Evolutionary conservation across 139 green algal species (phyloP).

Genomic region (Chlamydomonas applanata): DNA sequence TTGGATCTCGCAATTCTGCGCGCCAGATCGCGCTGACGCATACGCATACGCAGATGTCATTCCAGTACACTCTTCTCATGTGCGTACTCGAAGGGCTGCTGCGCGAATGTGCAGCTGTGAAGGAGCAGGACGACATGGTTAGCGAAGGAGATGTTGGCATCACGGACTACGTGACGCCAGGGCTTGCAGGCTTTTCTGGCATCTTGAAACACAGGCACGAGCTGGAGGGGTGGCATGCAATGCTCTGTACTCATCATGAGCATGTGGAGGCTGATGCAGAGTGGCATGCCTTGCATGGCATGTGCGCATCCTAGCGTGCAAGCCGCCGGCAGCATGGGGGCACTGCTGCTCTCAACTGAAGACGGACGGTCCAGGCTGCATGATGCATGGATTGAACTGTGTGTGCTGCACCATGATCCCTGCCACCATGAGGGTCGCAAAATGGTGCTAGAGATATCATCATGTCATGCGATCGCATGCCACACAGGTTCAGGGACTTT

Average conservation of each 20-base stretch:
- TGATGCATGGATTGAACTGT: background rate
- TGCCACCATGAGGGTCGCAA: background rate
- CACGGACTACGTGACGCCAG: constrained; percentile 2
- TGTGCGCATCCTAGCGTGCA: background rate
- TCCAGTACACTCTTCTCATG: background rate
- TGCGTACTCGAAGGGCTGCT: too few relatives aligned
- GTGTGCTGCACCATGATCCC: background rate
- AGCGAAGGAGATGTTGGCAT: background rate
- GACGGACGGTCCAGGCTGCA: background rate
- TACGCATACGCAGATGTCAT: too few relatives aligned
- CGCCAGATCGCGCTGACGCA: too few relatives aligned
- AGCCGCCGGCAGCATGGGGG: background rate
- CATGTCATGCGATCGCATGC: too few relatives aligned
- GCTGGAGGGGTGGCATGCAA: background rate
- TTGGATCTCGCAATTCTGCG: too few relatives aligned
- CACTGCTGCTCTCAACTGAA: background rate
- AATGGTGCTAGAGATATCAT: background rate
- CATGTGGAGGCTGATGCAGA: background rate
- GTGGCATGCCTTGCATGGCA: background rate
- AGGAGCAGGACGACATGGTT: too few relatives aligned
- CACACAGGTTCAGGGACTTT: constrained; percentile 79
- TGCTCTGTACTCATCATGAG: background rate
- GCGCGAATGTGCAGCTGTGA: too few relatives aligned
- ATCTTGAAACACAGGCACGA: constrained; percentile 73
- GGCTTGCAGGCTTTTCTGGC: constrained; percentile 54